Conservation (phyloP, 768 basidiomycete genomes). For the Cantharellus cinnabarinus region DNA sequence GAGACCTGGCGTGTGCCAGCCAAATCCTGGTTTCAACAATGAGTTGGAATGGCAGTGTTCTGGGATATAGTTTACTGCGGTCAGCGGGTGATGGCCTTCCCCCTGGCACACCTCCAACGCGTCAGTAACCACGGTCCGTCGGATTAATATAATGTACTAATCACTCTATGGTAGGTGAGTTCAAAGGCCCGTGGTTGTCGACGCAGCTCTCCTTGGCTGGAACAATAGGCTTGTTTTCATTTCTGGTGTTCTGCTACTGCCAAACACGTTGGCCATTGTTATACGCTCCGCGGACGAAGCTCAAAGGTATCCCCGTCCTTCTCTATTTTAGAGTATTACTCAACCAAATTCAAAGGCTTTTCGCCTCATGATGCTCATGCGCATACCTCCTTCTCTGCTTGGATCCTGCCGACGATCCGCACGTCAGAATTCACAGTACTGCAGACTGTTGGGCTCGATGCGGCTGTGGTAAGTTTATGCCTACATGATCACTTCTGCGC, state of each 20-base stretch:
- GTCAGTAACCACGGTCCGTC: background rate
- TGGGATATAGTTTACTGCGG: too few species aligned
- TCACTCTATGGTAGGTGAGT: conserved; percentile 31
- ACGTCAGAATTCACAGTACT: conserved; percentile 86
- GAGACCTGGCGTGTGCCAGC: too few species aligned
- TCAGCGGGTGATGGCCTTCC: background rate
- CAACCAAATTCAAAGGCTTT: conserved; percentile 34
- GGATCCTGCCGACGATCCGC: conserved; percentile 82
- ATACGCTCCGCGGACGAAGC: conserved; percentile 83
- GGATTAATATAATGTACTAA: background rate
- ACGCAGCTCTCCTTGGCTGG: conserved; percentile 71
- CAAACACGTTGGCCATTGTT: conserved; percentile 74
- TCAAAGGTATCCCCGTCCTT: conserved; percentile 47
- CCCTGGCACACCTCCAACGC: background rate
- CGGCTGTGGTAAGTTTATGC: conserved; percentile 58
- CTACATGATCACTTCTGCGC: background rate
- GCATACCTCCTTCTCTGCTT: conserved; percentile 76
- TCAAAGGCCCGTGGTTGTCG: conserved; percentile 88
- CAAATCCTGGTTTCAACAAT: too few species aligned
- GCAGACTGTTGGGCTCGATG: conserved; percentile 92
- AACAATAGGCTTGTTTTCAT: conserved; percentile 55
- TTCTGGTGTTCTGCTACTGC: conserved; percentile 76
- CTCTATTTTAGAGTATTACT: conserved; percentile 3
- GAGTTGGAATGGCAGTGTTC: too few species aligned
- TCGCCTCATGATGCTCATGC: conserved; percentile 86